Base-by-base conservation (phyloP, 2,329 filamentous ascomycete species). In the Daldinia eschscholtzii region DNA sequence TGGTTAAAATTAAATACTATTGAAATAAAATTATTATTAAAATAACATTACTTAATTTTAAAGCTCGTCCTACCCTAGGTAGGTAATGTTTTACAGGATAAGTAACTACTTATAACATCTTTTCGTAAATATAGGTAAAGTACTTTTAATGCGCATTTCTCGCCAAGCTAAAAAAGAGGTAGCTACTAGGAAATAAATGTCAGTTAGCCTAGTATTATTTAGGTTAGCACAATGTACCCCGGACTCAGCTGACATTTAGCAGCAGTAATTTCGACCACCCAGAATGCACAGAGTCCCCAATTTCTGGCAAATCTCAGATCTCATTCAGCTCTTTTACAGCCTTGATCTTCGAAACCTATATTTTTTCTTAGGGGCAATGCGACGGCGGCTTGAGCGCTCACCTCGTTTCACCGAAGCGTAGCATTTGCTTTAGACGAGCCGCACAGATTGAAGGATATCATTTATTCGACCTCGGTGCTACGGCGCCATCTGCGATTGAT, bases 211-310 rank as follows among this genome's bases (percentile, higher is more conserved):
- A 52, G 9, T 33, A 18, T 26, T 12, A 30, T 33, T 12, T 9
- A 3, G 26, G 48, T 61, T 61, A 61, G 56, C 12, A 37, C 28
- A 35, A 50, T 56, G 46, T 63, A 67, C 64, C 64, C 64, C 64
- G 63, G 55, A 67, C 26, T 39, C 46, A 59, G 35, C 33, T 61
- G 35, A 41, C 53, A 41, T 52, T 33, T 30, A 33, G 46, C 26
- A 33, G 26, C 46, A 52, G 9, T 10, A 50, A 52, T 52, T 52
- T 52, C 46, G 1, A 52, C 46, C 26, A 33, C 6, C 26, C 46
- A 52, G 46, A 52, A 52, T 52, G 15, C 46, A 33, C 46, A 18
- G 23, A 48, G 33, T 33, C 15, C 26, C 26, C 23, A 44, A 23
- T 46, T 35, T 65, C 20, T 23, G 2, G 20, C 52, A 61, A 18